Base-by-base conservation (phyloP, 2,329 filamentous ascomycete species). In the Knoxdaviesia capensis region DNA sequence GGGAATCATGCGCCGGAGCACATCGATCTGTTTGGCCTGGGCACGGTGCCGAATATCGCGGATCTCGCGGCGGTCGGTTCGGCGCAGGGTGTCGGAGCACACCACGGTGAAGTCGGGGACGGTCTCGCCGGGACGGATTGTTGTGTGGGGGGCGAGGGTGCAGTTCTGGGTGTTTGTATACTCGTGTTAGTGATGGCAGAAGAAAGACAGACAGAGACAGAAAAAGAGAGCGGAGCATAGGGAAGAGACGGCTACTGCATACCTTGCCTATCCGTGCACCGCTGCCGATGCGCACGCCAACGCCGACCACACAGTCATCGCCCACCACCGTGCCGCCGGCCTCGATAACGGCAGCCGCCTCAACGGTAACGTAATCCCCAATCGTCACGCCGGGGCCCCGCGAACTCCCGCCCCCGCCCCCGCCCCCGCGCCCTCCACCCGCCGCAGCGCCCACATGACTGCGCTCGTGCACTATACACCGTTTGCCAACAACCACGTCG, bases 401-500 rank as follows among this genome's bases (percentile, higher is more conserved):
- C 20, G 3, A 3, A 20, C 20, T 20, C 20, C 20, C 20, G 20
- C 20, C 3, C 20, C 20, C 20, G 20, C 20, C 3, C 20, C 20
- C 20, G 20, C 20, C 3, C 20, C 20, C 20, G 20, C 20, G 20
- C 9, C 37, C 40, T 34, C n/a, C 34, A 6, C 41, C 42, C 10
- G 10, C 11, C 9, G 48, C 50, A 34, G 64, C 66, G 10, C 74
- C 74, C 10, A 82, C 55, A 28, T 65, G 61, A 6, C 68, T 59
- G 44, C 74, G 63, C 60, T 96, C 90, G 50, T 80, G 75, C 37
- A 96, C 68, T 38, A 94, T 80, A 51, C 82, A 90, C 41, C 80
- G 76, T 45, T 83, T 76, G 30, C 87, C 86, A 45, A 93, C 72
- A 31, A 77, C 76, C 49, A 96, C 76, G 37, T 85, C 78, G 5